phyloP scores from a whole-genome alignment of 306 rosid species.

The Fragaria ananassa region DNA sequence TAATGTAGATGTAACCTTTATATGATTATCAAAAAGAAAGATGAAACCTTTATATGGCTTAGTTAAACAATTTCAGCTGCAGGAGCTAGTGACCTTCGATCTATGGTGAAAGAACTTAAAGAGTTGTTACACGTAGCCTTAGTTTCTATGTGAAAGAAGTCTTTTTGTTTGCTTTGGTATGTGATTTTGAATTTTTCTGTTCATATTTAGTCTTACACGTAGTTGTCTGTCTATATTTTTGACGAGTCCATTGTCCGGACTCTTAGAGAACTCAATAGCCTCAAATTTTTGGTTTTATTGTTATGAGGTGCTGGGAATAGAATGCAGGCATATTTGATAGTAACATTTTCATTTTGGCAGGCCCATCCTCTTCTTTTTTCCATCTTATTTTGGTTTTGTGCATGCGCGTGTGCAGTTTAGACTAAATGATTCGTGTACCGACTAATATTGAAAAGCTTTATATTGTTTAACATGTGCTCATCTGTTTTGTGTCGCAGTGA shows the following conservation, averaged over 20 bases:
- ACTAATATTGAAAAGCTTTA: not conserved
- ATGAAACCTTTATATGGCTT: no score
- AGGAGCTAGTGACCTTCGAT: no score
- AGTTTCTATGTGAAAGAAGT: not conserved
- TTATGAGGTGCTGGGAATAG: not conserved
- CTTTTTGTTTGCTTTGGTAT: not conserved
- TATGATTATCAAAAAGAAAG: no score
- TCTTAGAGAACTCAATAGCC: not conserved
- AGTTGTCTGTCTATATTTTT: not conserved
- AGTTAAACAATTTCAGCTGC: no score
- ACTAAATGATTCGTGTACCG: not conserved
- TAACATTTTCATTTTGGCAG: not conserved
- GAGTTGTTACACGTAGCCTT: not conserved
- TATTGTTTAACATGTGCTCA: not conserved
- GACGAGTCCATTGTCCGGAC: not conserved
- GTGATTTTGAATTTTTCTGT: not conserved
- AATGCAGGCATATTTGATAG: not conserved
- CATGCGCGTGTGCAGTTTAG: not conserved
- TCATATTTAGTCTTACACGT: not conserved
- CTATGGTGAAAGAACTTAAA: no score
- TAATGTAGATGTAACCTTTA: not conserved
- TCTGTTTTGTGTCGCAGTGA: constrained; percentile 49
- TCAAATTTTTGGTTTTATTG: not conserved
- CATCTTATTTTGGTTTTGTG: not conserved
- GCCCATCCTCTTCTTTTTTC: not conserved